phyloP scores from a whole-genome alignment of 192 early-diverging fungal species.

The Backusella parvicylindrica region DNA sequence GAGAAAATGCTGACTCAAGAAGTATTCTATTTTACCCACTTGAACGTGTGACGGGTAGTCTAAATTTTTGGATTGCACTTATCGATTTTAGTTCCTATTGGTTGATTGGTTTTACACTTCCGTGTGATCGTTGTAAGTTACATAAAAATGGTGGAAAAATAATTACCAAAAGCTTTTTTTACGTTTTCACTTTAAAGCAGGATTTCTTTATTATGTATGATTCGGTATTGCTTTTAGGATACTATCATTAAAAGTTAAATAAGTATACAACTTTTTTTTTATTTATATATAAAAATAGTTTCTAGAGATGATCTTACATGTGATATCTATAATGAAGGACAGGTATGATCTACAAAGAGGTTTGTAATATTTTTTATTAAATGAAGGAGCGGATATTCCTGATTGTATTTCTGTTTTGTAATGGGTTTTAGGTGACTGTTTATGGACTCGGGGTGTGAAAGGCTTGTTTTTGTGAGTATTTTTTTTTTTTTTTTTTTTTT shows the following conservation, averaged over 20 bases:
- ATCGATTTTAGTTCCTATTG: background rate
- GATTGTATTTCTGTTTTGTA: background rate
- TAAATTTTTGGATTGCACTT: background rate
- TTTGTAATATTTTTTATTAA: background rate
- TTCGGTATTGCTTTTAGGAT: background rate
- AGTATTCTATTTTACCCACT: conserved; percentile 1
- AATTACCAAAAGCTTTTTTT: background rate
- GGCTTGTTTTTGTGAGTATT: background rate
- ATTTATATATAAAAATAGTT: background rate
- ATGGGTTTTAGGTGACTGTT: background rate
- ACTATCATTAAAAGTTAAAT: background rate
- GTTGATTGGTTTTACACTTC: background rate
- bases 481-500: background rate
- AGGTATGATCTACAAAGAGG: background rate
- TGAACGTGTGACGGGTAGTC: conserved; percentile 4
- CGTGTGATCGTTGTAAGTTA: background rate
- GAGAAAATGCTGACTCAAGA: conserved; percentile 4
- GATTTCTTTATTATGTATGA: background rate
- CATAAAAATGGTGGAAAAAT: background rate
- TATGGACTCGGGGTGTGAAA: background rate
- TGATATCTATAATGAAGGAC: background rate
- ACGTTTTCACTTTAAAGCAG: background rate
- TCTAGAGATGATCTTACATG: background rate
- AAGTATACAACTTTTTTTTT: background rate
- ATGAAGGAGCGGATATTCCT: background rate